Evolutionary conservation across 306 rosid genomes (phyloP), one percentile per base, ranked within the genome.

Genomic region (Lathyrus sativus): DNA sequence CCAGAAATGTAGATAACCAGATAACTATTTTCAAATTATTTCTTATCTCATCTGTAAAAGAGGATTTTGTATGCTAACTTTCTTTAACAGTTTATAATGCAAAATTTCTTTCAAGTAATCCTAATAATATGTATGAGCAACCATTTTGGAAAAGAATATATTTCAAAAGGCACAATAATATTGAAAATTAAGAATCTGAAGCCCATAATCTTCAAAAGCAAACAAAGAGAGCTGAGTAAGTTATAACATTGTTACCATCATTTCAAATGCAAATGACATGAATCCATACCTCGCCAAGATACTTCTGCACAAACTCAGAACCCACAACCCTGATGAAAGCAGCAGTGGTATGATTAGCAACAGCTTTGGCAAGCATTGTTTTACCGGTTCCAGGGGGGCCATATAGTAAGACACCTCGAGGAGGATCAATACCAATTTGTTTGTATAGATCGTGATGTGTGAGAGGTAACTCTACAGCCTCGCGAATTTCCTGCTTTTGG

Each of bases 271-370:
- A 67, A 53, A 54, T 71, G 31, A 55, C 43, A 4, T 14, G 17
- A 46, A 67, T 39, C 13, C 91, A 70, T 87, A 95, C 99, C 97
- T 95, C 99, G 0, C 99, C 99, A 81, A 95, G 86, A 75, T 95
- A 95, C 85, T 95, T 95, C 80, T 95, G 99, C 77, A 95, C 99
- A 77, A 95, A 95, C 79, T 95, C 99, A 19, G 99, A 95, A 33
- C 99, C 99, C 62, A 95, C 99, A 76, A 95, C 99, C 86, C 99
- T 85, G 46, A 95, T 95, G 80, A 95, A 95, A 77, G 99, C 99
- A 0, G 99, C 99, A 44, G 99, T 95, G n/a, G 99, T 95, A 74
- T 83, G 89, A 80, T 95, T 85, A 50, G 99, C 99, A 84, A 95
- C 99, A 75, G 99, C 99, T 86, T 95, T 95, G 22, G 99, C 99